Evolutionary conservation across 1,139 yeast genomes (phyloP), one percentile per base, ranked within the genome.

Genomic region (Wickerhamomyces sp.): DNA sequence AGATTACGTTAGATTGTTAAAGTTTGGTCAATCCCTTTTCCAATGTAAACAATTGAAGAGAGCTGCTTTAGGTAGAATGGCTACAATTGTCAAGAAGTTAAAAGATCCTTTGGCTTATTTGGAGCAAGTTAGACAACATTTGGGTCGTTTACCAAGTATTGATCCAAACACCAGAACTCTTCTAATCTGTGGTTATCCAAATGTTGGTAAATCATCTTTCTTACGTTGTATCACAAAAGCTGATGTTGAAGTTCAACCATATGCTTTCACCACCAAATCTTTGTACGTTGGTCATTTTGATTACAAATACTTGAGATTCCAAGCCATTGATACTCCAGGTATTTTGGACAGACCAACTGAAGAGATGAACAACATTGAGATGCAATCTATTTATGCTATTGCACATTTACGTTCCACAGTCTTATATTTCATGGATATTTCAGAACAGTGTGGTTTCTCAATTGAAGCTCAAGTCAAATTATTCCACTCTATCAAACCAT

Each of bases 51-150:
- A 94, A 73, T 81, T 93, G 67, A 93, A 93, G 71, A 79, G 97
- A 62, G 99, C 99, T 57, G 99, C 98, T 34, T 75, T 93, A 59
- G 99, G 99, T 76, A 86, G 99, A 71, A 93, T 93, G 99, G 99
- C 99, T 47, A 93, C 99, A 42, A 89, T 93, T 61, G 81, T 84
- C 61, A 93, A 93, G 75, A 89, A 94, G 60, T 79, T 93, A 64
- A 94, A 91, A 72, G 99, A 93, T 66, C 94, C 99, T 36, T 75
- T 93, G 53, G 77, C 81, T 42, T 93, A 94, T 71, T 76, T 93
- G 65, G 99, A 93, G 72, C 98, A 93, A 73, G 99, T 93, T 50
- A 86, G 99, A 72, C 99, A 93, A 73, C 99, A 93, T 73, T 79
- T 93, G 73, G 96, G 98, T 57, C 91, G 99, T 79, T 76, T 93